Conservation (phyloP, 169 alveolate species). For the Plasmodium falciparum region DNA sequence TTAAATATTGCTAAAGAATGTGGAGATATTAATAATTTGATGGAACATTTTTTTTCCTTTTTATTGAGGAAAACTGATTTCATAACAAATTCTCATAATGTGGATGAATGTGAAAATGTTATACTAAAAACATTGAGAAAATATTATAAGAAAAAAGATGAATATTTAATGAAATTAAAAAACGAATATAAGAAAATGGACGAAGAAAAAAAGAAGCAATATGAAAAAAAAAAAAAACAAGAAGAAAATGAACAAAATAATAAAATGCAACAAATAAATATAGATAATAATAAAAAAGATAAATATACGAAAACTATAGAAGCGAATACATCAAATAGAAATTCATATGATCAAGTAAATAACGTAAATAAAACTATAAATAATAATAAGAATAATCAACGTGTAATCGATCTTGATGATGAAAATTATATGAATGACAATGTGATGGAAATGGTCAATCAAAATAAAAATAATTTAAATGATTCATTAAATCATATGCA, state of each 20-base stretch:
- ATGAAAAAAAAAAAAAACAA: slow-evolving; percentile 38
- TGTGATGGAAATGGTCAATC: slow-evolving; percentile 8
- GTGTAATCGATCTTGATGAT: background rate
- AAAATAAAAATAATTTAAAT: background rate
- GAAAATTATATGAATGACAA: slow-evolving; percentile 13
- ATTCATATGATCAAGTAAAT: slow-evolving; percentile 53
- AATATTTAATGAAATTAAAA: slow-evolving; percentile 78
- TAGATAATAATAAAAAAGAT: slow-evolving; percentile 20
- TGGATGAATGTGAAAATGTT: slow-evolving; percentile 82
- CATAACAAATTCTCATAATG: slow-evolving; percentile 85
- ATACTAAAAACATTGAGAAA: slow-evolving; percentile 82
- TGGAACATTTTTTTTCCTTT: slow-evolving; percentile 95
- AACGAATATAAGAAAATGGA: slow-evolving; percentile 83
- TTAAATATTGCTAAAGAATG: slow-evolving; percentile 93
- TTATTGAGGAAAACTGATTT: slow-evolving; percentile 97
- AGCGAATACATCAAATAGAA: slow-evolving; percentile 5
- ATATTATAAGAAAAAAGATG: slow-evolving; percentile 85
- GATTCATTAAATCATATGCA: background rate
- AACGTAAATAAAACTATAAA: slow-evolving; percentile 20
- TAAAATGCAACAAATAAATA: slow-evolving; percentile 40
- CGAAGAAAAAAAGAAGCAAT: slow-evolving; percentile 79
- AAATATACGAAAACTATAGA: background rate
- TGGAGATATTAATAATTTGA: slow-evolving; percentile 94
- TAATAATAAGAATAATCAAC: slow-evolving; percentile 3
- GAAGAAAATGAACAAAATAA: slow-evolving; percentile 70